phyloP scores from a whole-genome alignment of 345 rosid species.

The Physaria fendleri region DNA sequence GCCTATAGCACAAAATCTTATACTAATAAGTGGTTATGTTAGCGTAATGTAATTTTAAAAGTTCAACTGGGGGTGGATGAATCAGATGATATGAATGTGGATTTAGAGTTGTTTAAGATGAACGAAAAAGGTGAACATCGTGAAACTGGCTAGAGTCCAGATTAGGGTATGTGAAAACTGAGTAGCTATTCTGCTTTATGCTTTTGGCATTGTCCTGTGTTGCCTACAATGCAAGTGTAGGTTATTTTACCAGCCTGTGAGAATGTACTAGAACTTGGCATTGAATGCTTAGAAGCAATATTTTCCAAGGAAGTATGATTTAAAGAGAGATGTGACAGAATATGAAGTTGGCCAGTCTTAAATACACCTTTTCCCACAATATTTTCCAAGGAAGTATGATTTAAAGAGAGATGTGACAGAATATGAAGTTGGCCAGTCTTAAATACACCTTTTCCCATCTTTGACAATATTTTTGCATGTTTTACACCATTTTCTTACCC shows the following conservation, averaged over 20 bases:
- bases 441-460: background rate
- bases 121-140: background rate
- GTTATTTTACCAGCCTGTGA: constrained; percentile 6
- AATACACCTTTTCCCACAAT: background rate
- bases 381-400: background rate
- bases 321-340: background rate
- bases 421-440: constrained; percentile 1
- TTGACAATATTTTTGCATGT: background rate
- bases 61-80: background rate
- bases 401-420: background rate
- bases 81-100: constrained; percentile 6
- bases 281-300: constrained; percentile 3
- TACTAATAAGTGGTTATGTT: background rate
- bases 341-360: constrained; percentile 1
- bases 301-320: constrained; percentile 2
- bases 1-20: constrained; percentile 6
- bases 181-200: constrained; percentile 1
- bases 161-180: constrained; percentile 3
- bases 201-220: constrained; percentile 2
- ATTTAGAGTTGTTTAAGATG: background rate
- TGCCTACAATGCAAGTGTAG: constrained; percentile 3
- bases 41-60: background rate
- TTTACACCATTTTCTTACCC: background rate
- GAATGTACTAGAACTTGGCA: constrained; percentile 15
- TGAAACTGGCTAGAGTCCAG: constrained; percentile 7